Evolutionary conservation across 345 rosid species (phyloP), one percentile per base, ranked within the genome.

Genomic region (Lepidium aucheri): DNA sequence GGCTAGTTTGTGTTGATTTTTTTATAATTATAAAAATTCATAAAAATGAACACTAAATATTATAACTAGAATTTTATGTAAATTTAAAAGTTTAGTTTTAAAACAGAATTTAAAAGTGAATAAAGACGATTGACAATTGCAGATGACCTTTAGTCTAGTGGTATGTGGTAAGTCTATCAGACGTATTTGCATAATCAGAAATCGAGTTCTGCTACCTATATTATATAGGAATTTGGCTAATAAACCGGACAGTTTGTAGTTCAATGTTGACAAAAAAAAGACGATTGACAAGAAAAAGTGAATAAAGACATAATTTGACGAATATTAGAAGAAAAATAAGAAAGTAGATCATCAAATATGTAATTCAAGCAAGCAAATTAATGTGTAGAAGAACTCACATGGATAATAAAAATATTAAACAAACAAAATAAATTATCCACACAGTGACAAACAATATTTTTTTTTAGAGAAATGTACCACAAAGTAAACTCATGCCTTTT

Each of bases 401-500:
- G 70, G 76, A 55, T 71, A 63, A 28, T 47, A 55, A 47, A 56
- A 30, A 20, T 50, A 65, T 40, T 55, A 58, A 49, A 65, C 66
- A 72, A 49, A 33, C 60, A 65, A 56, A 34, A 57, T 8, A 49
- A 57, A 49, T 57, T 58, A 72, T 72, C 66, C 60, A 72, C 70
- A 57, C 76, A 54, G 49, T 39, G 47, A 70, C 57, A 72, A 49
- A 11, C 68, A 70, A 40, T 11, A 40, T 8, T 60, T 40, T 60
- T 40, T 20, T 26, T 49, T 49, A 33, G 33, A 53, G 14, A 61
- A 70, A 32, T 43, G 34, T 46, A 36, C 40, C 28, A 55, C 45
- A 17, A 54, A 63, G 30, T 57, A 38, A 12, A 44, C 34, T 81
- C 77, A 81, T 18, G 86, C 78, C 68, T 84, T 84, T 60, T 83